A percentile compares a stretch with the other conserved stretches of the same genome.
Conservation (phyloP, 306 rosid species). For the Cucurbita maxima region DNA sequence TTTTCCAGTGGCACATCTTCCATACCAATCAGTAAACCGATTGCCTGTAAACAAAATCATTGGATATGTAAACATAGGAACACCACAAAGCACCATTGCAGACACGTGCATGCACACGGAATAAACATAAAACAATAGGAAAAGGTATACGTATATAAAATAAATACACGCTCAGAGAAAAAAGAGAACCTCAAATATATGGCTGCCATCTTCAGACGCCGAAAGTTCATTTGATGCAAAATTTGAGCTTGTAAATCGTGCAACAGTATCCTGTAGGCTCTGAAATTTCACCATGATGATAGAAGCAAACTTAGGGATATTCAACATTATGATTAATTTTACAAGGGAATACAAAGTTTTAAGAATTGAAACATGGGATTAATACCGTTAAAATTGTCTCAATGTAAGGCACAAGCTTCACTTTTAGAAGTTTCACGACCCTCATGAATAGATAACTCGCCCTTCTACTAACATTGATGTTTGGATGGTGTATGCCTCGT, state of each 20-base stretch:
- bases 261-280: conserved; percentile 70
- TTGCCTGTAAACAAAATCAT: conserved; percentile 49
- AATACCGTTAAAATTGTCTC: conserved; percentile 82
- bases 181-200: conserved; percentile 78
- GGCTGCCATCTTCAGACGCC: conserved; percentile 90
- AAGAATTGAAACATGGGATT: background rate
- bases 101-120: background rate
- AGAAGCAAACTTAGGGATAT: conserved; percentile 10
- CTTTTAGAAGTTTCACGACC: conserved; percentile 74
- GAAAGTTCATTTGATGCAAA: conserved; percentile 39
- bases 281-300: conserved; percentile 19
- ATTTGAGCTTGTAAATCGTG: conserved; percentile 51
- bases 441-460: conserved; percentile 92
- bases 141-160: background rate
- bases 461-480: conserved; percentile 67
- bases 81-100: conserved; percentile 3
- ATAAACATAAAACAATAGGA: background rate
- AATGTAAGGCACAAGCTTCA: conserved; percentile 77
- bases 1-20: conserved; percentile 74
- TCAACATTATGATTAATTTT: background rate
- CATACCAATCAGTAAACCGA: conserved; percentile 86
- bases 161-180: background rate
- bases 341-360: background rate
- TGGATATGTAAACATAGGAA: conserved; percentile 11
- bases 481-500: conserved; percentile 88